Evolutionary conservation across 2,329 filamentous ascomycete species (phyloP).

Genomic region (Colletotrichum sp.): DNA sequence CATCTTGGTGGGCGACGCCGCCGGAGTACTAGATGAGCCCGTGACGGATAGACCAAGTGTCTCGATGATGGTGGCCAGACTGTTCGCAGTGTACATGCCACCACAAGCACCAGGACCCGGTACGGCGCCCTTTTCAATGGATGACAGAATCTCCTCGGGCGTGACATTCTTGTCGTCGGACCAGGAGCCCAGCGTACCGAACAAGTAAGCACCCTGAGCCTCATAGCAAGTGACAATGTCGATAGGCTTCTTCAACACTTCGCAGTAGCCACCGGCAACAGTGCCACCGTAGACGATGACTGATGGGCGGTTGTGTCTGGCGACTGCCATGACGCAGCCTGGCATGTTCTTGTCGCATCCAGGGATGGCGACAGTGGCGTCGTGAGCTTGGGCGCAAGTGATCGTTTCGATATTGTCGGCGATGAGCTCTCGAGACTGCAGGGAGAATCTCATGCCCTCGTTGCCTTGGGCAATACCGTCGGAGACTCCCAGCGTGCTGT

Average conservation of each 20-base stretch:
- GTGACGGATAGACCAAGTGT: conserved; percentile 85
- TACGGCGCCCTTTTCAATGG: conserved; percentile 77
- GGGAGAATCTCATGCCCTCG: conserved; percentile 92
- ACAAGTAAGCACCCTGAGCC: conserved; percentile 81
- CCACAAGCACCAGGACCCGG: conserved; percentile 70
- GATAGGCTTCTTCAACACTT: conserved; percentile 76
- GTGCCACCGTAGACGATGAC: conserved; percentile 96
- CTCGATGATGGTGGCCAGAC: conserved; percentile 90
- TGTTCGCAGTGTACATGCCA: conserved; percentile 94
- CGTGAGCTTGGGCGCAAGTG: conserved; percentile 89
- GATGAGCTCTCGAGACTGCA: conserved; percentile 90
- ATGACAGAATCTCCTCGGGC: conserved; percentile 64
- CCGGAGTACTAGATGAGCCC: conserved; percentile 84
- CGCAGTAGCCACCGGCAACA: conserved; percentile 83
- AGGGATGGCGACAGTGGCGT: conserved; percentile 91
- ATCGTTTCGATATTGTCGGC: conserved; percentile 94
- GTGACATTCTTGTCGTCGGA: conserved; percentile 76
- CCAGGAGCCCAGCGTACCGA: conserved; percentile 67
- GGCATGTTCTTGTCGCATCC: conserved; percentile 99
- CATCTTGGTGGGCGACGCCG: conserved; percentile 80
- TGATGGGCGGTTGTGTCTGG: conserved; percentile 90
- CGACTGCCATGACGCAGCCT: conserved; percentile 87
- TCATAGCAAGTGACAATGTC: conserved; percentile 92
- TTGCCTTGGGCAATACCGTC: conserved; percentile 96
- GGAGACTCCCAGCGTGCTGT: conserved; percentile 87